A percentile compares a stretch with the other conserved stretches of the same genome.
phyloP scores from a whole-genome alignment of 352 stramenopile genomes.

The Globisporangium nodosum region DNA sequence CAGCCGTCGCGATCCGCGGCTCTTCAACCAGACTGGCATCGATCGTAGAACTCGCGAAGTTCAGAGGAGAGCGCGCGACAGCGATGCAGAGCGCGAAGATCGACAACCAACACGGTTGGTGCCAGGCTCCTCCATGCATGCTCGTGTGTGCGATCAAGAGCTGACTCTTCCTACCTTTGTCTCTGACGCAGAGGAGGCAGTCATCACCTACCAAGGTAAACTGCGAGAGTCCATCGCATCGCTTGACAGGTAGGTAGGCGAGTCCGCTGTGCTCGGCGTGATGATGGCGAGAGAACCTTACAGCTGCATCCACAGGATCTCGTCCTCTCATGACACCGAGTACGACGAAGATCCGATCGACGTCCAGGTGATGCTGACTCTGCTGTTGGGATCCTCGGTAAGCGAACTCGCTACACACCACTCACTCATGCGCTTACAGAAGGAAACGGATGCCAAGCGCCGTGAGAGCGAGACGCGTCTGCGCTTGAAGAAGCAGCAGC shows the following conservation, averaged over 20 bases:
- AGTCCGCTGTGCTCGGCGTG: background rate
- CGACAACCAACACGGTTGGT: background rate
- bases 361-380: background rate
- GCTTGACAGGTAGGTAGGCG: background rate
- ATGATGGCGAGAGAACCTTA: background rate
- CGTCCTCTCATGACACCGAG: background rate
- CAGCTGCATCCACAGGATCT: background rate
- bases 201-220: background rate
- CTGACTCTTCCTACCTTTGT: background rate
- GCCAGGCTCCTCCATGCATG: background rate
- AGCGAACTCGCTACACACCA: background rate
- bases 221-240: background rate
- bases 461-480: conserved; percentile 27
- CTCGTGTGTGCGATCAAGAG: background rate
- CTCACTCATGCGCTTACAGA: conserved; percentile 8
- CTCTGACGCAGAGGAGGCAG: background rate
- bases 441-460: conserved; percentile 30
- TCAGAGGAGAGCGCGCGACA: background rate
- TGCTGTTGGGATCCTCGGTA: background rate
- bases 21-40: background rate
- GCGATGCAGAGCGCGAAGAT: background rate
- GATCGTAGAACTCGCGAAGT: background rate
- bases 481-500: conserved; percentile 27
- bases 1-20: background rate
- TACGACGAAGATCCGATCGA: background rate